A percentile compares a stretch with the other conserved stretches of the same genome.
Conservation (phyloP, 192 early-diverging fungal genomes). For the Rhizophagus sp. region DNA sequence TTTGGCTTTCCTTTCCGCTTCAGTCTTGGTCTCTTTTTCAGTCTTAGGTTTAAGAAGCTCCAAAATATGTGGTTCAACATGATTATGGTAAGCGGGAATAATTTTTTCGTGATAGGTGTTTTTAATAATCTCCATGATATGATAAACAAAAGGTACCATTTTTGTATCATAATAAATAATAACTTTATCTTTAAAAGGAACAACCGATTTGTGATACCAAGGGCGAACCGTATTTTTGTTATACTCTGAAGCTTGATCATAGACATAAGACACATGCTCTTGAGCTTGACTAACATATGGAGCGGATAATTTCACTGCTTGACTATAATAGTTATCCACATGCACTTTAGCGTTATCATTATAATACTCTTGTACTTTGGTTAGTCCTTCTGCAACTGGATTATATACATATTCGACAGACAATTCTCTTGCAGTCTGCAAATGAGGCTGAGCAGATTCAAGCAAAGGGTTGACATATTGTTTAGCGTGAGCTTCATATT, state of each 20-base stretch:
- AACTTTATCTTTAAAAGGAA: constrained; percentile 1
- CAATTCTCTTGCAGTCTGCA: neutral
- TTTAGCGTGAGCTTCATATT: constrained; percentile 19
- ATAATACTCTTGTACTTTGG: neutral
- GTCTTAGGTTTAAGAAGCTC: neutral
- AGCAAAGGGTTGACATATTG: neutral
- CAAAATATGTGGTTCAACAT: neutral
- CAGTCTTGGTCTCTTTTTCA: neutral
- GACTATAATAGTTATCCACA: constrained; percentile 8
- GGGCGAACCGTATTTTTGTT: constrained; percentile 7
- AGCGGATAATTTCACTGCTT: neutral
- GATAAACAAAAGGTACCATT: neutral
- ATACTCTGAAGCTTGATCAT: neutral
- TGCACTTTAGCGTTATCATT: constrained; percentile 11
- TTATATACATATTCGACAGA: constrained; percentile 13
- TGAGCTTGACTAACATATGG: neutral
- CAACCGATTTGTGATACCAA: neutral
- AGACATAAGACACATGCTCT: neutral
- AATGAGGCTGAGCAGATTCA: neutral
- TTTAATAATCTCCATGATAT: neutral
- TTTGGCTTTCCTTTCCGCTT: constrained; percentile 10
- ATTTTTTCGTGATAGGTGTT: neutral
- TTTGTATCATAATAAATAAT: neutral
- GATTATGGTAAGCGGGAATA: neutral
- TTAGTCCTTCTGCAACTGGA: neutral